Evolutionary conservation across 1,139 yeast species (phyloP), one percentile per base, ranked within the genome.

Genomic region (Pichia sp.): DNA sequence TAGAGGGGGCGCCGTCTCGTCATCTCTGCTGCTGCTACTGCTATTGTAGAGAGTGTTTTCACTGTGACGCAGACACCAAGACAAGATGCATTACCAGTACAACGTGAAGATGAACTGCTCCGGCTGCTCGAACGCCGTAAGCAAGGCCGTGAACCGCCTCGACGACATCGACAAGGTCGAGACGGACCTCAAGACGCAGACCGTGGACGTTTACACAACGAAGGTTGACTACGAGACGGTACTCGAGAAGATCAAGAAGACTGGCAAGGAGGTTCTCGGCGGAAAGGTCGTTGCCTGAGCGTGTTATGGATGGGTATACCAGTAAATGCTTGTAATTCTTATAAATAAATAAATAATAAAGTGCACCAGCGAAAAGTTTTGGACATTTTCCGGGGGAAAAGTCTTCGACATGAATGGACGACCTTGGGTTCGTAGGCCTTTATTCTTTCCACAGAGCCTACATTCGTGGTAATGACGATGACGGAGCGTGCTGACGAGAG

Each of bases 41-140:
- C 2, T 34, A 34, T 34, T 11, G 40, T 19, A 19, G 23, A 19
- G 23, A 19, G 23, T 19, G 23, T 2, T 19, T 19, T 19, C 23
- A 2, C 23, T 19, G 23, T 19, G 23, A 19, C 23, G 23, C 23
- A 40, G 10, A 40, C 34, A 29, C 42, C 34, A 32, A 4, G 58
- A 52, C 53, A 78, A 76, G 80, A 67, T 80, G 32, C 80, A 84
- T 64, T 88, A 86, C 70, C 87, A 85, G 64, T 89, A 81, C 69
- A 80, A 87, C 59, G 96, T 89, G 54, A 72, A 83, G 50, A 89
- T 90, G 96, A 65, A 87, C 57, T 90, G 96, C 67, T 79, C 87
- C 11, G 88, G 97, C 36, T 93, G 99, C 72, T 87, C 96, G 19
- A 82, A 80, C 56, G 97, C 99, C 10, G 88, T 93, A 52, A 82